Conservation (phyloP, 2,329 filamentous ascomycete genomes). For the Colletotrichum simmondsii region DNA sequence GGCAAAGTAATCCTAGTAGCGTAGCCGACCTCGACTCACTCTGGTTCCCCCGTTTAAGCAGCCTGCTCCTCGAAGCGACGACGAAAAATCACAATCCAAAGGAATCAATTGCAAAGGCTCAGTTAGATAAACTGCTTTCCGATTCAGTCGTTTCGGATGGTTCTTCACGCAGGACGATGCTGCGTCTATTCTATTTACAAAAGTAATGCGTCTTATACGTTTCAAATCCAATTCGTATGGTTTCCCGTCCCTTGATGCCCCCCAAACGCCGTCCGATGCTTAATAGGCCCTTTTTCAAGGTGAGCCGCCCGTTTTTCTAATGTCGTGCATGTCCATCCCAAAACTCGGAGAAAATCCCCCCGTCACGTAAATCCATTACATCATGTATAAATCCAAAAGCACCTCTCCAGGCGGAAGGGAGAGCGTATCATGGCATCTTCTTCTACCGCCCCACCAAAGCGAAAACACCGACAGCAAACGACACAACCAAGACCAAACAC, state of each 20-base stretch:
- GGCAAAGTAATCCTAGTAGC: rapidly evolving
- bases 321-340: neutral
- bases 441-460: constrained; percentile 27
- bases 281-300: neutral
- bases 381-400: neutral
- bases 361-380: constrained; percentile 1
- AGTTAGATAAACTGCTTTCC: neutral
- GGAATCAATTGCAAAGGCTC: neutral
- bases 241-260: neutral
- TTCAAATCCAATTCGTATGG: neutral
- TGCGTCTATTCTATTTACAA: neutral
- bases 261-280: constrained; percentile 26
- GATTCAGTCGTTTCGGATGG: too few relatives aligned
- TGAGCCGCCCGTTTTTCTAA: constrained; percentile 11
- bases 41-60: rapidly evolving
- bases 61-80: too few relatives aligned
- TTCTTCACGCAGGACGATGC: neutral
- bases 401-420: neutral
- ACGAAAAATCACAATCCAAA: too few relatives aligned
- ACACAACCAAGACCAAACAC: constrained; percentile 39
- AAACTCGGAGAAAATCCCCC: neutral
- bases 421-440: neutral
- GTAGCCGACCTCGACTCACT: neutral
- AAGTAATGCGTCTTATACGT: neutral
- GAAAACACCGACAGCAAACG: constrained; percentile 39